These are phyloP conservation scores for Pythium diclinum DNA, from an alignment of 352 stramenopile genomes.

Conservation along the genomic window DNA sequence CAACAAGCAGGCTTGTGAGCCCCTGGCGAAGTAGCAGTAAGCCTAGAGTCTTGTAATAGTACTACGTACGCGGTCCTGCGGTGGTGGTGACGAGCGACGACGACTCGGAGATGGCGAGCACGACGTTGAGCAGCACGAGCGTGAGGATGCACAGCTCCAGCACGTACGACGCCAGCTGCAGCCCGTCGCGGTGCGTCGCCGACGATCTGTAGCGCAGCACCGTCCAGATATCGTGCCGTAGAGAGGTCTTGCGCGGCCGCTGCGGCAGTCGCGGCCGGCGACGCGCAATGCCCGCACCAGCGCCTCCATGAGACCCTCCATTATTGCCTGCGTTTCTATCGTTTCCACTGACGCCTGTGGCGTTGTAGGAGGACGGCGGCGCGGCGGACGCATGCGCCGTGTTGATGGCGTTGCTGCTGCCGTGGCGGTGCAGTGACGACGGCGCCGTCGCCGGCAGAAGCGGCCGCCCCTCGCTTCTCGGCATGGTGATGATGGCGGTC, in stretches of 20 bases:
- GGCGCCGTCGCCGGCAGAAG: constrained; percentile 3
- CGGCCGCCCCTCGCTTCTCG: not conserved
- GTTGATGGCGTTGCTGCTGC: not conserved
- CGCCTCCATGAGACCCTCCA: not conserved
- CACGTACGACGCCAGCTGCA: constrained; percentile 69
- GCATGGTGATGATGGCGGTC: not conserved
- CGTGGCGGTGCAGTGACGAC: not conserved
- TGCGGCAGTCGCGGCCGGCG: constrained; percentile 5
- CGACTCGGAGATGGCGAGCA: constrained; percentile 69
- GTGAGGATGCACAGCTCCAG: constrained; percentile 72
- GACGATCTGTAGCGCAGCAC: constrained; percentile 74
- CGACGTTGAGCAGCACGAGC: constrained; percentile 77
- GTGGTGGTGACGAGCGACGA: constrained; percentile 21
- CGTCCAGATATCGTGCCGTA: constrained; percentile 72
- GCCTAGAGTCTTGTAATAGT: not conserved
- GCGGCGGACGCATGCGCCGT: not conserved
- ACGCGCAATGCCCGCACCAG: constrained; percentile 2
- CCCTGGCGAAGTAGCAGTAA: no score
- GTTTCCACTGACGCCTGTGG: not conserved
- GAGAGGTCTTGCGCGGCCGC: not conserved
- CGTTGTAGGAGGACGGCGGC: not conserved
- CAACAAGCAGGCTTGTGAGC: not conserved
- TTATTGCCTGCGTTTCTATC: not conserved
- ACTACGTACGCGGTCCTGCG: constrained; percentile 4
- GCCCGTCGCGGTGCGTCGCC: constrained; percentile 47